Base-by-base conservation (phyloP, 225 moss, liverwort and hornwort genomes). In the Pseudisothecium myosuroides region DNA sequence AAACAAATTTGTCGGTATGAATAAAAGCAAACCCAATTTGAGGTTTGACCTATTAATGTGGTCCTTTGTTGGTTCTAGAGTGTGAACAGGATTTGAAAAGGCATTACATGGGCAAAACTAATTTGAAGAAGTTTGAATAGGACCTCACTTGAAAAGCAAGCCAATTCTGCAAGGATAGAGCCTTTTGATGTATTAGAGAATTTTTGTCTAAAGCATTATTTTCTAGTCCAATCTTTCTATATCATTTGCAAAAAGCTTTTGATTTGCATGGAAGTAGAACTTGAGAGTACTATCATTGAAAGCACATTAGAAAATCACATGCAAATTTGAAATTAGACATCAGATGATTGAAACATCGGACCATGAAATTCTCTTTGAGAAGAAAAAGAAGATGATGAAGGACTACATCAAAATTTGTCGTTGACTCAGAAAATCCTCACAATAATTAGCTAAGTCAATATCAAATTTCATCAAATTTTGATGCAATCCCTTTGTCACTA, bases 261-360 rank as follows among this genome's bases (percentile, higher is more conserved):
- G 4, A n/a, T n/a, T 23, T 3, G 1, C 4, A 23, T 7, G 1
- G 7, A n/a, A 68, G 11, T 21, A 1, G 6, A 12, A 22, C 11
- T 21, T 11, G 4, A 37, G 2, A 17, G 17, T 64, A 32, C 5
- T 32, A 32, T 64, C 32, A 64, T 17, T 32, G 32, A 0, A 32
- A 15, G 5, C 5, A n/a, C 64, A 32, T 32, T 32, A 17, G 9
- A 32, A 64, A 64, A 64, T 32, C 8, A 17, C 9, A 64, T 32
- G 13, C 7, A 68, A 68, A n/a, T 12, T 68, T 68, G 12, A 13
- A n/a, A 22, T 68, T n/a, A 2, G 7, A 67, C 67, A 67, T 11
- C 1, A 12, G 4, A 22, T n/a, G 68, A n/a, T 68, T n/a, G 23
- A n/a, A 68, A n/a, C 7, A n/a, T 5, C 0, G 0, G 37, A 6